Evolutionary conservation across 345 rosid species (phyloP).

Genomic region (Mangifera indica): DNA sequence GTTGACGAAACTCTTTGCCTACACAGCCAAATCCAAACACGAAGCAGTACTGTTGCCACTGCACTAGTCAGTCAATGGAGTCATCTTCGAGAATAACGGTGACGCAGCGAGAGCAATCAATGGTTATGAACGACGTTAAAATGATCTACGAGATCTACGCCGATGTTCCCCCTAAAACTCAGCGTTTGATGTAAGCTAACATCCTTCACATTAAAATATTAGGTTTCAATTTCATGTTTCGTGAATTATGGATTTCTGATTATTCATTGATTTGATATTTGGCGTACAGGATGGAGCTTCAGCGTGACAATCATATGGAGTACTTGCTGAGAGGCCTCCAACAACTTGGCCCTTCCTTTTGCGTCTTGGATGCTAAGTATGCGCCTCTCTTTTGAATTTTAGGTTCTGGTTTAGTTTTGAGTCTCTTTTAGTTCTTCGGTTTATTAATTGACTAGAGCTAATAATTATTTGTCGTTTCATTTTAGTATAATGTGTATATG

Average conservation of each 20-base stretch:
- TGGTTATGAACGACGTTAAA: conserved; percentile 59
- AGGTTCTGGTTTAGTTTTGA: background rate
- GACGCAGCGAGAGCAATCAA: conserved; percentile 64
- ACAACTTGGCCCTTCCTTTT: conserved; percentile 60
- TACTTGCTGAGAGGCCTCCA: conserved; percentile 63
- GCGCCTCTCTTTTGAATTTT: conserved; percentile 7
- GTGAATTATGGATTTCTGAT: background rate
- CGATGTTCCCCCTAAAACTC: conserved; percentile 42
- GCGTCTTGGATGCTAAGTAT: conserved; percentile 76
- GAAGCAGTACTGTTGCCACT: background rate
- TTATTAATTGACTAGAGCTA: background rate
- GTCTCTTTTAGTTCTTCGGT: background rate
- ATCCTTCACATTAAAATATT: background rate
- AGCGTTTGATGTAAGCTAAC: conserved; percentile 48
- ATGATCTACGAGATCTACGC: conserved; percentile 52
- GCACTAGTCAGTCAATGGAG: conserved; percentile 30
- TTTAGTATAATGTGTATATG: no score
- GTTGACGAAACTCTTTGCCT: background rate
- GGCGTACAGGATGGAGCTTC: conserved; percentile 65
- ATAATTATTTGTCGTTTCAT: no score
- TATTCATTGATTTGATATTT: background rate
- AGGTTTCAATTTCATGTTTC: background rate
- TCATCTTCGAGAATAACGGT: conserved; percentile 42
- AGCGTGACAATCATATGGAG: conserved; percentile 71
- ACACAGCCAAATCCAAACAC: no score